Evolutionary conservation across 805 yeast genomes (phyloP).

Genomic region (Lipomyces japonicus): DNA sequence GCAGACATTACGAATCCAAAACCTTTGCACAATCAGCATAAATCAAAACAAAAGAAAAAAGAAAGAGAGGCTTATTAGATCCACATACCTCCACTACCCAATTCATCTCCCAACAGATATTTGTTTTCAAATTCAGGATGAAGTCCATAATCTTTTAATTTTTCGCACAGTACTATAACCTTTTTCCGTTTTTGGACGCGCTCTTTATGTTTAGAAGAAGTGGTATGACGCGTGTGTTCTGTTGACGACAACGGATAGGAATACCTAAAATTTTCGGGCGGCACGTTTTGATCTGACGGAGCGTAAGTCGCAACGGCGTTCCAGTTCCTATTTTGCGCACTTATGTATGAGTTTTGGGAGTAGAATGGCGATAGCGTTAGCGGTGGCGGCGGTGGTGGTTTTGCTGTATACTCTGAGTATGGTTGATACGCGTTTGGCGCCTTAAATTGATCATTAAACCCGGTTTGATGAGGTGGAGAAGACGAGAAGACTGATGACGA

Average conservation of each 20-base stretch:
- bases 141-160: conserved; percentile 13
- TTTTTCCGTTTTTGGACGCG: conserved; percentile 5
- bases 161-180: conserved; percentile 18
- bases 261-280: too few relatives aligned
- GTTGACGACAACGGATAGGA: too few relatives aligned
- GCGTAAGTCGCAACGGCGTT: too few relatives aligned
- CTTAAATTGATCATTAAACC: neutral
- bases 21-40: conserved; percentile 6
- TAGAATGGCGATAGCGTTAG: conserved; percentile 4
- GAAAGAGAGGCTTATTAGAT: neutral
- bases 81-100: conserved; percentile 25
- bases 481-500: conserved; percentile 14
- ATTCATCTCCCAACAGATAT: conserved; percentile 23
- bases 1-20: conserved; percentile 30
- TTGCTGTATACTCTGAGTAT: neutral
- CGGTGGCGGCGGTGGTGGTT: conserved; percentile 2
- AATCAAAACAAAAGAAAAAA: too few relatives aligned
- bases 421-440: neutral
- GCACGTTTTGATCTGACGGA: too few relatives aligned
- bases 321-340: too few relatives aligned
- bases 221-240: neutral
- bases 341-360: neutral
- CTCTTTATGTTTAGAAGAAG: neutral
- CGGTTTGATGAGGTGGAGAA: neutral
- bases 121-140: conserved; percentile 17